Percentiles rank a stretch among this genome's conserved stretches.
These are phyloP conservation scores for Trichoderma sp. DNA, from an alignment of 2,329 filamentous ascomycete genomes.

Conservation along the genomic window DNA sequence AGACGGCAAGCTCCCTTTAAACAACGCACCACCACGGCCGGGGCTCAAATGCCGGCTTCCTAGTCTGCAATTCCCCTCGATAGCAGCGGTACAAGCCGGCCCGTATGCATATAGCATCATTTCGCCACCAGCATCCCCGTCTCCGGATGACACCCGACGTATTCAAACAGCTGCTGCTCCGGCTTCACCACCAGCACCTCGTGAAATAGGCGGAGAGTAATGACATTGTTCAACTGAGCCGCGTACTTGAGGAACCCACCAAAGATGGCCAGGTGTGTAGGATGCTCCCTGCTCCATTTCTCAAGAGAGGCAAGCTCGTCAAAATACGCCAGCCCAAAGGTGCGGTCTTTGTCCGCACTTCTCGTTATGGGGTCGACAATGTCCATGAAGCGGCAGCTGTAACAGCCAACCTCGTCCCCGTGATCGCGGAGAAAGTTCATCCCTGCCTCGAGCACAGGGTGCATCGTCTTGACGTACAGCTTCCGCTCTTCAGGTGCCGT, in stretches of 20 bases:
- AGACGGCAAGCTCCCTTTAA: too few species aligned
- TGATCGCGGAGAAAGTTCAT: slow-evolving; percentile 45
- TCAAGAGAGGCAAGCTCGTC: slow-evolving; percentile 40
- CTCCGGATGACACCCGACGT: slow-evolving; percentile 38
- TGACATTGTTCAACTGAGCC: slow-evolving; percentile 35
- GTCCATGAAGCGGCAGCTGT: slow-evolving; percentile 43
- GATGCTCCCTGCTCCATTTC: slow-evolving; percentile 39
- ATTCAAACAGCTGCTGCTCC: slow-evolving; percentile 43
- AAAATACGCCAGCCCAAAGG: slow-evolving; percentile 43
- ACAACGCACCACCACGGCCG: not conserved
- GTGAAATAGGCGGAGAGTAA: slow-evolving; percentile 38
- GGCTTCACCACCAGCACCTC: slow-evolving; percentile 39
- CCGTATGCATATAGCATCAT: not conserved
- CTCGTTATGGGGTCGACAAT: slow-evolving; percentile 32
- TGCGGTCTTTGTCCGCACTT: slow-evolving; percentile 32
- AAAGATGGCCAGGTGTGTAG: slow-evolving; percentile 42
- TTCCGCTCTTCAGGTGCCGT: slow-evolving; percentile 40
- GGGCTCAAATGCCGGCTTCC: not conserved
- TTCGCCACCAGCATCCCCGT: slow-evolving; percentile 32
- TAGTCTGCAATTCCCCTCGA: too few species aligned
- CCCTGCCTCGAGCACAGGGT: slow-evolving; percentile 41
- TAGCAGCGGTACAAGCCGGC: not conserved
- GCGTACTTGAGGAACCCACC: slow-evolving; percentile 40
- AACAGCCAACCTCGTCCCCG: slow-evolving; percentile 43
- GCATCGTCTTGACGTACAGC: slow-evolving; percentile 44